phyloP scores from a whole-genome alignment of 768 basidiomycete species.

The Trametes cubensis region DNA sequence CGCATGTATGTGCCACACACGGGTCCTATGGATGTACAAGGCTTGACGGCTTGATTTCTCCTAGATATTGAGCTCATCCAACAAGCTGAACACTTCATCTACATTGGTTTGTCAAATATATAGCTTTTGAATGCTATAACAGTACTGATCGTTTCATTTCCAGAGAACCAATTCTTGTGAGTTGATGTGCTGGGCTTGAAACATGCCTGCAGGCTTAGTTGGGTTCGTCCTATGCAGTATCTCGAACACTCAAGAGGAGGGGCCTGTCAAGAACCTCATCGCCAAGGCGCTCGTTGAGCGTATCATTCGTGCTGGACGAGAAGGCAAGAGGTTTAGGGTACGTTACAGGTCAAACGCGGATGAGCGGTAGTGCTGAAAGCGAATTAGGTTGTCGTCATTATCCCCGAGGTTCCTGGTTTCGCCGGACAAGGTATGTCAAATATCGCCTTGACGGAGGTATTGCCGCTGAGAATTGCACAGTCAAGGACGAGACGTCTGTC shows the following conservation, averaged over 20 bases:
- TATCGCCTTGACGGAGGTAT: too few relatives aligned
- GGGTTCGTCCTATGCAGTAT: slow-evolving; percentile 55
- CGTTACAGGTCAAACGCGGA: neutral
- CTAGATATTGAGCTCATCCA: slow-evolving; percentile 80
- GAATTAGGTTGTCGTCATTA: slow-evolving; percentile 74
- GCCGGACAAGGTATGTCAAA: slow-evolving; percentile 49
- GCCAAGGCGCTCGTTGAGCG: slow-evolving; percentile 82
- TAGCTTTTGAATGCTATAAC: too few relatives aligned
- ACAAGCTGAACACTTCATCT: slow-evolving; percentile 87
- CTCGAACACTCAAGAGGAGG: slow-evolving; percentile 62
- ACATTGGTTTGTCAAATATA: slow-evolving; percentile 71
- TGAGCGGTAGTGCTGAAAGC: neutral
- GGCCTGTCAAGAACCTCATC: slow-evolving; percentile 78
- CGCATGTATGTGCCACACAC: slow-evolving; percentile 63
- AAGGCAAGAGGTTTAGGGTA: slow-evolving; percentile 78
- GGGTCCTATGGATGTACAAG: too few relatives aligned
- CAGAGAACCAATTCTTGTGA: slow-evolving; percentile 88
- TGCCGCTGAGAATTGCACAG: slow-evolving; percentile 35
- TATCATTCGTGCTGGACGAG: slow-evolving; percentile 76
- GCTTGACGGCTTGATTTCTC: neutral
- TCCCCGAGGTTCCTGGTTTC: slow-evolving; percentile 93
- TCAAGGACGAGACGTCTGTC: slow-evolving; percentile 64
- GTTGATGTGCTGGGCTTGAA: slow-evolving; percentile 31
- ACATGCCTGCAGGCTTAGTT: neutral
- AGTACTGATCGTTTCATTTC: neutral